A percentile compares a stretch with the other conserved stretches of the same genome.
Conservation (phyloP, 2,329 filamentous ascomycete genomes). For the Rhynchosporium graminicola region DNA sequence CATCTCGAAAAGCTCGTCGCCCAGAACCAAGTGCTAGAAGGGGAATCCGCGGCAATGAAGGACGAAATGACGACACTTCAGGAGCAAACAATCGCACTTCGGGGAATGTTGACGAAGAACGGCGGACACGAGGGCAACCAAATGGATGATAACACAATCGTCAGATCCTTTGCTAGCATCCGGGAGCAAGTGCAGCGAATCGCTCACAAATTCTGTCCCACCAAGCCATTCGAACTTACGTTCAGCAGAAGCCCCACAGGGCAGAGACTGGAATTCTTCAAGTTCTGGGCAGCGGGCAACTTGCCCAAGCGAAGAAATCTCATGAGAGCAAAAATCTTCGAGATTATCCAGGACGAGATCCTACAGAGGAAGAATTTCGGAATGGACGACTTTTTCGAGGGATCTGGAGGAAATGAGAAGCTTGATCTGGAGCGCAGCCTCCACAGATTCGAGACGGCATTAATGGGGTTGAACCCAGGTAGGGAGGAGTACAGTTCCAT, state of each 20-base stretch:
- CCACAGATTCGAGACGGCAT: neutral
- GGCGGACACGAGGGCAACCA: neutral
- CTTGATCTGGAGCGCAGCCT: neutral
- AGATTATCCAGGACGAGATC: neutral
- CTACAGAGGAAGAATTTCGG: neutral
- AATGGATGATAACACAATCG: conserved; percentile 6
- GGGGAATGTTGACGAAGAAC: neutral
- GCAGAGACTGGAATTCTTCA: neutral
- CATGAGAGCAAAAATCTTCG: conserved; percentile 1
- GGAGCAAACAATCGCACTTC: neutral
- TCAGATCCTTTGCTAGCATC: neutral
- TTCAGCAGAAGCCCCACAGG: neutral
- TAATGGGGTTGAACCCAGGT: neutral
- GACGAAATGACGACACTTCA: neutral
- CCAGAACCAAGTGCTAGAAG: neutral
- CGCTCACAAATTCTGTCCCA: neutral
- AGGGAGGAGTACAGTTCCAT: neutral
- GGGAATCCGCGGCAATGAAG: neutral
- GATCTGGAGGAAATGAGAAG: neutral
- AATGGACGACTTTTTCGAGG: neutral
- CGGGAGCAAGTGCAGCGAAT: conserved; percentile 4
- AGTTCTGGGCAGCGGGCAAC: neutral
- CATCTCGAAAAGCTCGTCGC: neutral
- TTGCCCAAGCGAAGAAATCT: neutral
- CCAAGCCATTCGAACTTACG: neutral